Base-by-base conservation (phyloP, 148 eudicot genomes). In the Nepenthes gracilis region DNA sequence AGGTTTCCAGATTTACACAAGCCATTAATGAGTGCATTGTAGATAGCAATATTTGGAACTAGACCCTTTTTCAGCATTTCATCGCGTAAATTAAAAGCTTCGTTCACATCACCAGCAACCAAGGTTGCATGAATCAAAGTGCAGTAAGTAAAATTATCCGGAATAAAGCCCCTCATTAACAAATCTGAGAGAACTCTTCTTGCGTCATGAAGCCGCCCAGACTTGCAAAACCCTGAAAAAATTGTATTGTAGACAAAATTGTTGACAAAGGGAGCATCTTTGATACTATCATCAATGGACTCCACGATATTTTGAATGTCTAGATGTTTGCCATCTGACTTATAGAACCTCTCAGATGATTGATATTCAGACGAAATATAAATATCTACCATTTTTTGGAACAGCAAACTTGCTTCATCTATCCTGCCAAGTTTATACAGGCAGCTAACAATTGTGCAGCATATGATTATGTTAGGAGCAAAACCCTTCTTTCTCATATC, bases 21-120 rank as follows among this genome's bases (percentile, higher is more conserved):
- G 61, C 93, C 85, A 56, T 69, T 65, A 12, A 86, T 79, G 50
- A 86, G 82, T 64, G 85, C 77, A 68, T 86, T 86, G 66, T 86
- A 86, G 54, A 75, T 69, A 56, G 72, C 68, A 58, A 86, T 71
- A 61, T 72, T 77, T 58, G 93, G 93, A 67, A 72, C 50, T 54
- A 83, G 51, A 65, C 85, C 88, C 58, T 74, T 78, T 15, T 56
- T 56, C 64, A 80, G 62, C 92, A 85, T 85, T 65, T 80, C 80
- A 72, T 83, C 92, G 36, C 87, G 78, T 66, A 85, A 74, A n/a
- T 57, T 34, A 64, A 85, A 85, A 69, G 92, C 92, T 70, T 74
- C 70, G 35, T 76, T 69, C 34, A 85, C 64, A 58, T 70, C 67
- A 72, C 87, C 83, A 61, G 83, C 52, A 61, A 70, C 62, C 11